These are phyloP conservation scores for Rhamnella rubrinervis DNA, from an alignment of 331 rosid genomes.

Conservation along the genomic window DNA sequence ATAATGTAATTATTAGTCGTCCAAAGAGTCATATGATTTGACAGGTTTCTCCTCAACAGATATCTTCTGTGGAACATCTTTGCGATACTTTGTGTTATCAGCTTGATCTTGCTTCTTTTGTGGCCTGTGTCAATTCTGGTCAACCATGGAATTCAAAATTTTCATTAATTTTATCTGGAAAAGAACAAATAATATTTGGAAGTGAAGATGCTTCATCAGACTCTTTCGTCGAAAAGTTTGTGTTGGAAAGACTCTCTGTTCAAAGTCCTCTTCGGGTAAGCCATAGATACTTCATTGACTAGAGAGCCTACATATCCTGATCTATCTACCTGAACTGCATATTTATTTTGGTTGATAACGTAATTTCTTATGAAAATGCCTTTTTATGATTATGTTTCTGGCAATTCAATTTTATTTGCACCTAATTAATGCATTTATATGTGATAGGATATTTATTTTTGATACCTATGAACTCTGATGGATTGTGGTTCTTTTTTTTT, in stretches of 20 bases:
- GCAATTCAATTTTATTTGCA: too few relatives aligned
- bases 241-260: conserved; percentile 90
- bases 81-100: conserved; percentile 86
- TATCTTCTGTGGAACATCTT: conserved; percentile 88
- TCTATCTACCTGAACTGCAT: conserved; percentile 17
- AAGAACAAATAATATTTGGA: conserved; percentile 47
- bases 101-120: conserved; percentile 93
- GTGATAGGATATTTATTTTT: too few relatives aligned
- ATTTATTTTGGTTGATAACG: neutral
- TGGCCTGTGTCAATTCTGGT: conserved; percentile 91
- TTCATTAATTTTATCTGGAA: conserved; percentile 62
- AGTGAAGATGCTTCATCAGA: conserved; percentile 60
- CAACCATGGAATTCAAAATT: conserved; percentile 75
- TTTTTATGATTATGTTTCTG: too few relatives aligned
- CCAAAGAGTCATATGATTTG: conserved; percentile 13
- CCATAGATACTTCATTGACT: conserved; percentile 17
- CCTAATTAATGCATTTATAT: too few relatives aligned
- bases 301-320: conserved; percentile 21
- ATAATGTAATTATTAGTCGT: conserved; percentile 23
- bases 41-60: conserved; percentile 46
- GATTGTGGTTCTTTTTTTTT: too few relatives aligned
- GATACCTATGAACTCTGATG: too few relatives aligned
- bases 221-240: conserved; percentile 89
- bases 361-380: neutral
- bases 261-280: conserved; percentile 99